Evolutionary conservation across 2,329 filamentous ascomycete genomes (phyloP), one percentile per base, ranked within the genome.

Genomic region (Talaromyces sp.): DNA sequence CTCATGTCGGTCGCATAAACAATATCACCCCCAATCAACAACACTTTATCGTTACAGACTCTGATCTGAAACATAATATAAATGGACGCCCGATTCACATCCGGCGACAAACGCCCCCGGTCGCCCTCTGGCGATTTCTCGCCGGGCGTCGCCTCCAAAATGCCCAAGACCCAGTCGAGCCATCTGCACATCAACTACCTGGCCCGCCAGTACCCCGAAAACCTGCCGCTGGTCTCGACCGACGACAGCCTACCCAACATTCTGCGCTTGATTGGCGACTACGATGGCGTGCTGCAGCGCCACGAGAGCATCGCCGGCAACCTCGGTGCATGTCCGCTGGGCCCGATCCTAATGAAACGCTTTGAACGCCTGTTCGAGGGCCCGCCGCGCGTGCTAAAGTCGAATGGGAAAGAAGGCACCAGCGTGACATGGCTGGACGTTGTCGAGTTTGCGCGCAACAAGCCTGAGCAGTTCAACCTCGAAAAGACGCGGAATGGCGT

Each of bases 271-370:
- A 84, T 96, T 61, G 83, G 83, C 69, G 88, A 92, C 67, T 96
- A 96, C 74, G 90, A 92, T 83, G 91, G 87, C 65, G 90, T 94
- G 17, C 80, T 96, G 57, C 89, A 90, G 68, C 86, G 90, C 59
- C 90, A 93, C 72, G 91, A 96, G 76, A 93, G 89, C 73, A 85
- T 96, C 67, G 92, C 91, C 53, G 88, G 89, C 61, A 93, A 91
- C 68, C 81, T 96, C 27, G 91, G 91, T 67, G 91, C 90, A 59
- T 89, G 91, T 66, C 87, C 92, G 19, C 85, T 92, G 1, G 91
- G 89, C 0, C 90, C 91, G 26, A 90, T 92, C 56, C 78, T 96
- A 63, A 85, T 96, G 68, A 92, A 92, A 75, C 88, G 90, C 48
- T 91, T 96, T 72, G 91, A 96, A 73, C 85, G 89, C 57, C 82